Evolutionary conservation across 106 monocot species (phyloP), one percentile per base, ranked within the genome.

Genomic region (Platanthera zijinensis): DNA sequence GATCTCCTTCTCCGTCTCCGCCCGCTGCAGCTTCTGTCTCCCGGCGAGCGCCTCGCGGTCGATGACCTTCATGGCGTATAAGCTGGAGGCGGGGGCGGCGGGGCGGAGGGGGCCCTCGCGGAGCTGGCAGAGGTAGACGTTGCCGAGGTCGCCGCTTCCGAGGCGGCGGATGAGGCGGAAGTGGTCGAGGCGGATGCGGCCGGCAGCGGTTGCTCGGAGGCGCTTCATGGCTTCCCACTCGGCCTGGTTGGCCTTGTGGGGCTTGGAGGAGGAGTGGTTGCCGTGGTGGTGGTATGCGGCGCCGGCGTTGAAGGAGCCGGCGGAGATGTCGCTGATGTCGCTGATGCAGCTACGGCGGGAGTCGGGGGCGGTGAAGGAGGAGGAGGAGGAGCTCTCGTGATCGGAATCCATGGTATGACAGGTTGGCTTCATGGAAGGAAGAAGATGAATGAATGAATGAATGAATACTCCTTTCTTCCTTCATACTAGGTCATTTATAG

Each of bases 31-130:
- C 85, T 90, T 90, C 83, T 87, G 87, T 54, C 85, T 75, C 39
- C 83, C 61, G 21, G 90, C 87, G n/a, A 87, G 85, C 13, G 90
- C 90, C 74, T 87, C 87, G 30, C 78, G 30, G 66, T 90, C 90
- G 6, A 90, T 87, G 62, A 90, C 90, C 74, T 90, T 90, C 85
- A 90, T 85, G 32, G 90, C 90, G 61, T 90, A 90, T 50, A 87
- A 57, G 63, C 78, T 81, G 0, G 87, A 7, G 4, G 78, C 59
- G 17, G 76, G 4, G 21, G 57, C 10, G 3, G 85, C 76, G 39
- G 39, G 39, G 39, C 1, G 39, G 39, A 39, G 39, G 39, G 39
- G 39, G 3, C 39, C 39, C 21, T 83, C 83, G 0, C 84, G 80
- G 11, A 90, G 85, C 62, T 63, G 75, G 80, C 90, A 90, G 5